Conservation (phyloP, 345 rosid species). For the Brassica nigra region DNA sequence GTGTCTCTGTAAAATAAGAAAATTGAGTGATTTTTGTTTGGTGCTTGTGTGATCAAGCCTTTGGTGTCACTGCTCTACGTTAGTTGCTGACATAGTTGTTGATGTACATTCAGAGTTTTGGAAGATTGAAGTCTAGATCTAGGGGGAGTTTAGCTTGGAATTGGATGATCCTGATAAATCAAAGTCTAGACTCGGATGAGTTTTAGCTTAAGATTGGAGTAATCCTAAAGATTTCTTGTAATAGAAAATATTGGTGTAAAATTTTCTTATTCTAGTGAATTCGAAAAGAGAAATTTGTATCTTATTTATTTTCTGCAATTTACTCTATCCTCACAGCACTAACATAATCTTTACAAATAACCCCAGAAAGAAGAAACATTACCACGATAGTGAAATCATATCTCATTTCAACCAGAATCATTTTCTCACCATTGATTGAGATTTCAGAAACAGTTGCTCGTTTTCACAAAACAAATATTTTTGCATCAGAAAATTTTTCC, state of each 20-base stretch:
- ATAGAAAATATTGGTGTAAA: neutral
- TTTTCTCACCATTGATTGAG: neutral
- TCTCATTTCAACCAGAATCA: neutral
- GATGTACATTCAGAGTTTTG: neutral
- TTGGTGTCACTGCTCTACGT: neutral
- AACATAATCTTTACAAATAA: too few species aligned
- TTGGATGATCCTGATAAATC: neutral
- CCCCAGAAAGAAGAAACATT: too few species aligned
- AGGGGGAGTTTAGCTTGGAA: neutral
- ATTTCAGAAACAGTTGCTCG: neutral
- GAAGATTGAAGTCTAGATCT: neutral
- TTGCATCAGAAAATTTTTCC: neutral
- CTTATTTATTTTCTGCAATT: neutral
- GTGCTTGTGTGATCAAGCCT: neutral
- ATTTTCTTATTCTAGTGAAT: neutral
- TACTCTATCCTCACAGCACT: neutral
- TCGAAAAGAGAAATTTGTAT: neutral
- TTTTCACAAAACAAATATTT: neutral
- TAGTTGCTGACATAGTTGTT: neutral
- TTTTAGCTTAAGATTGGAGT: too few species aligned
- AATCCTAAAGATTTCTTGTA: neutral
- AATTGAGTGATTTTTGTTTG: neutral
- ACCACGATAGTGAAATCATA: too few species aligned
- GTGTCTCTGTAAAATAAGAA: neutral
- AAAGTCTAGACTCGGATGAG: neutral